Evolutionary conservation across 257 asterid genomes (phyloP).

Genomic region (Plantago elongata): DNA sequence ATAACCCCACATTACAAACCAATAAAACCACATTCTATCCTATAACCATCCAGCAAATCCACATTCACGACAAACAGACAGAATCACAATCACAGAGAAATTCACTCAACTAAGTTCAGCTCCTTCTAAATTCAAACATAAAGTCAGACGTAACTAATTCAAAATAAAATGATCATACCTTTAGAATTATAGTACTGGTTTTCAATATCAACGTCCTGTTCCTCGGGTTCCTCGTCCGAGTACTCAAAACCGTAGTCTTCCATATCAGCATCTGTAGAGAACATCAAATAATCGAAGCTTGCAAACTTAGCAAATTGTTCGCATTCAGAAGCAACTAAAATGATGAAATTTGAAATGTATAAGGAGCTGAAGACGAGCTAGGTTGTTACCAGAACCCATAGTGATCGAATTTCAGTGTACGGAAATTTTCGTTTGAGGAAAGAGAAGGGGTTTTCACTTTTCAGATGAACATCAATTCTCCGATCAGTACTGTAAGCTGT

Average conservation of each 20-base stretch:
- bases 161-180: conserved; percentile 33
- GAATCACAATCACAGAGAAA: neutral
- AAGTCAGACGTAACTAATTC: neutral
- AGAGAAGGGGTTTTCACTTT: too few relatives aligned
- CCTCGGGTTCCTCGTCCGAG: conserved; percentile 97
- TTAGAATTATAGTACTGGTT: conserved; percentile 95
- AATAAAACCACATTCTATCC: neutral
- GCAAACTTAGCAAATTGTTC: neutral
- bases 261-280: conserved; percentile 84
- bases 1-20: neutral
- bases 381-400: conserved; percentile 7
- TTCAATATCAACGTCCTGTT: conserved; percentile 95
- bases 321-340: neutral
- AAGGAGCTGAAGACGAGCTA: neutral
- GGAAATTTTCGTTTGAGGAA: too few relatives aligned
- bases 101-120: neutral
- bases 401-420: neutral
- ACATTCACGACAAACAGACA: neutral
- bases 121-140: too few relatives aligned
- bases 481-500: neutral
- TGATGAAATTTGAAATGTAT: neutral
- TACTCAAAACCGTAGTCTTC: conserved; percentile 98
- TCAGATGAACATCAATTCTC: too few relatives aligned
- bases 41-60: neutral
- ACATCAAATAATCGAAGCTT: neutral